Evolutionary conservation across 2,329 filamentous ascomycete species (phyloP).

Genomic region (Claviceps sorghi): DNA sequence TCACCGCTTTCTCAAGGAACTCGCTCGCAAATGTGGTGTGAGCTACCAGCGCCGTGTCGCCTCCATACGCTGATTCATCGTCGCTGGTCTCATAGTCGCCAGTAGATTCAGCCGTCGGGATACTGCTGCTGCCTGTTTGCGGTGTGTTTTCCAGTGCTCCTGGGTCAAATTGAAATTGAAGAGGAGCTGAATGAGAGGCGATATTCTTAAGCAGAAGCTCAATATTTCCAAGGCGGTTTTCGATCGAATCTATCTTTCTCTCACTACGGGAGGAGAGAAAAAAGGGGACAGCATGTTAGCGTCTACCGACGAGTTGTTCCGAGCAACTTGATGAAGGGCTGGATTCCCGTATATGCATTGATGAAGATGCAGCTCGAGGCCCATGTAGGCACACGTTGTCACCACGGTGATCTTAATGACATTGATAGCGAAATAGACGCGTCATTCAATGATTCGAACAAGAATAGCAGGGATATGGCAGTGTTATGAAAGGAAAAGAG

Average conservation of each 20-base stretch:
- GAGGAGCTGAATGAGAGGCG: slow-evolving; percentile 13
- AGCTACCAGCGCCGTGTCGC: slow-evolving; percentile 32
- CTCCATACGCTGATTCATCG: slow-evolving; percentile 28
- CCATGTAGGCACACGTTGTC: background rate
- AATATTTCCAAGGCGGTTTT: slow-evolving; percentile 29
- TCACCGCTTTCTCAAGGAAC: slow-evolving; percentile 38
- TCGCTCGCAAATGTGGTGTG: slow-evolving; percentile 40
- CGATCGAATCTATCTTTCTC: slow-evolving; percentile 36
- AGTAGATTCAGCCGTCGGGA: slow-evolving; percentile 16
- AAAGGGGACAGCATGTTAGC: background rate
- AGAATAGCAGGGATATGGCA: background rate
- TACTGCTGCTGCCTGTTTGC: slow-evolving; percentile 12
- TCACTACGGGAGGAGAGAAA: slow-evolving; percentile 22
- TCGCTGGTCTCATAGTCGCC: slow-evolving; percentile 24
- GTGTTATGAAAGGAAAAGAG: background rate
- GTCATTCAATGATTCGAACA: no score
- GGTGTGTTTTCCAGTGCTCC: slow-evolving; percentile 13
- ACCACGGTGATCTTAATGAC: background rate
- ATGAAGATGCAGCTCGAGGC: background rate
- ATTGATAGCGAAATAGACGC: no score
- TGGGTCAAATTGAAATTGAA: slow-evolving; percentile 9
- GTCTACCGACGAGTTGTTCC: background rate
- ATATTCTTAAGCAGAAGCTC: slow-evolving; percentile 28
- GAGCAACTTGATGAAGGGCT: background rate
- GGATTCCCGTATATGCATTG: background rate